These are phyloP conservation scores for Annulohypoxylon maeteangense DNA, from an alignment of 495 filamentous ascomycete species.

Conservation along the genomic window DNA sequence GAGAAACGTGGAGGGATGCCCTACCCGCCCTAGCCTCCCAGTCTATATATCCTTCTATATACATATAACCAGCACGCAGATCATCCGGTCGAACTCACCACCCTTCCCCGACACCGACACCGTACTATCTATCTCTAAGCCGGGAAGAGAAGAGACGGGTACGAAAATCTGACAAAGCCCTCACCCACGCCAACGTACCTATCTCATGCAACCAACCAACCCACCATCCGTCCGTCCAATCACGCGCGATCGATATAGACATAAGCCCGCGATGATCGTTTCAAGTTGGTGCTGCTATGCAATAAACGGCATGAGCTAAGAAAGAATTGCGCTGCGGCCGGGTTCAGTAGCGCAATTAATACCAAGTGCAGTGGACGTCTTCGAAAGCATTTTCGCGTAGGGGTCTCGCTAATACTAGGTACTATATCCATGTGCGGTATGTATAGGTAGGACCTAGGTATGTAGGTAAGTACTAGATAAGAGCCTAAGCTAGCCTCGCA, in stretches of 20 bases:
- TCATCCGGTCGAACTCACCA: neutral
- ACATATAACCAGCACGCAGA: neutral
- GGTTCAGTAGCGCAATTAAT: neutral
- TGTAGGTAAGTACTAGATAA: no score
- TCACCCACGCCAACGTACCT: neutral
- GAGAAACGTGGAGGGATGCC: neutral
- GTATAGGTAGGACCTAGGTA: no score
- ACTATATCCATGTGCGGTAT: no score
- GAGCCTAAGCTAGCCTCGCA: neutral
- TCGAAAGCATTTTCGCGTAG: neutral
- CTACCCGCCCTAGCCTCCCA: neutral
- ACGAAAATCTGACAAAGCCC: neutral
- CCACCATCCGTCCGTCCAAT: conserved; percentile 5
- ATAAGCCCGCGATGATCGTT: conserved; percentile 1
- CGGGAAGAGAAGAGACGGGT: neutral
- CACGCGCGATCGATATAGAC: neutral
- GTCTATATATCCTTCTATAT: neutral
- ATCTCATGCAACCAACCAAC: neutral
- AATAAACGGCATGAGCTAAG: conserved; percentile 12
- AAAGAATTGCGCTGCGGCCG: conserved; percentile 4
- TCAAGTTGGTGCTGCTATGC: neutral
- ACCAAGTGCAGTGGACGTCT: neutral
- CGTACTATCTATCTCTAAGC: neutral
- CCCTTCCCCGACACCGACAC: neutral
- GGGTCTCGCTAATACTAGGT: neutral